These are phyloP conservation scores for Rosa multiflora DNA, from an alignment of 306 rosid genomes.

Conservation along the genomic window DNA sequence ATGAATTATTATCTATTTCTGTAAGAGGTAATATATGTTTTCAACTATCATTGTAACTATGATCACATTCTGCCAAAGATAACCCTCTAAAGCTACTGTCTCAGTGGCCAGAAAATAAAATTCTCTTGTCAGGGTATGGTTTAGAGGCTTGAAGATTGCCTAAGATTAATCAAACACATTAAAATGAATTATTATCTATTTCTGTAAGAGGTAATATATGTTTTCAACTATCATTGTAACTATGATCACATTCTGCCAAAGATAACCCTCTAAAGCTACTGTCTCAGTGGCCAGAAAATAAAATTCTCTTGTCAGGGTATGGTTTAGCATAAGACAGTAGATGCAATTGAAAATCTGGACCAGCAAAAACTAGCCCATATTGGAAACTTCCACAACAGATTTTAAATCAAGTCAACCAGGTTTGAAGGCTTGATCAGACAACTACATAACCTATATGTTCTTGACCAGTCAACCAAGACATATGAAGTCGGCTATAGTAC, in stretches of 20 bases:
- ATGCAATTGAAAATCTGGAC: neutral
- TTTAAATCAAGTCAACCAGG: neutral
- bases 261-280: neutral
- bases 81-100: neutral
- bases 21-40: slow-evolving; percentile 16
- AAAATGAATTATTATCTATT: slow-evolving; percentile 5
- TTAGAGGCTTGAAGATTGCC: slow-evolving; percentile 72
- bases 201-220: slow-evolving; percentile 24
- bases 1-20: slow-evolving; percentile 18
- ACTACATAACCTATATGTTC: neutral
- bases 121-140: slow-evolving; percentile 14
- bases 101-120: neutral
- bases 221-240: neutral
- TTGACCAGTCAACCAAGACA: neutral
- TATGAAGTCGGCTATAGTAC: neutral
- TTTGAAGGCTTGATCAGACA: neutral
- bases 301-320: neutral
- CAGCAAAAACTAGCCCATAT: slow-evolving; percentile 1
- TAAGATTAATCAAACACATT: slow-evolving; percentile 27
- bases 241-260: neutral
- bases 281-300: neutral
- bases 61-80: neutral
- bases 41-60: neutral
- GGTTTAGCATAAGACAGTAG: neutral
- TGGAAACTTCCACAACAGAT: neutral